Conservation (phyloP, 2,329 filamentous ascomycete species). For the Pseudopithomyces chartarum region DNA sequence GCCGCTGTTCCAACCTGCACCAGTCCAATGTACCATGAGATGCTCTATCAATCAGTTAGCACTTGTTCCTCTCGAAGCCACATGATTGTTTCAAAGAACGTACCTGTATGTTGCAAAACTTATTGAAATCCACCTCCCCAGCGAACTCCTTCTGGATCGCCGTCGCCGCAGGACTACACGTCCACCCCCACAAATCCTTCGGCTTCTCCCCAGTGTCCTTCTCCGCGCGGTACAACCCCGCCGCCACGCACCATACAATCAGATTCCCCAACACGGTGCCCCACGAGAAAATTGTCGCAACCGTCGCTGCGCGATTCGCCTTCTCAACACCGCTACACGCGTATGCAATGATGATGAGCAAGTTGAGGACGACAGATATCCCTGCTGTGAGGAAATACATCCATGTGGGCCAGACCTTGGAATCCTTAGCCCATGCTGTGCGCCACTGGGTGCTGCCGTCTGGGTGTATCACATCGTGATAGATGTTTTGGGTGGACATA, state of each 20-base stretch:
- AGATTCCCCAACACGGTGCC: slow-evolving; percentile 39
- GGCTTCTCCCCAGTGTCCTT: slow-evolving; percentile 42
- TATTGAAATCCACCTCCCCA: slow-evolving; percentile 41
- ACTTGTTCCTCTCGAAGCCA: neutral
- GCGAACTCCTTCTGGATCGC: slow-evolving; percentile 45
- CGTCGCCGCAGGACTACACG: slow-evolving; percentile 39
- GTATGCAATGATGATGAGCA: slow-evolving; percentile 43
- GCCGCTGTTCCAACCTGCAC: slow-evolving; percentile 38
- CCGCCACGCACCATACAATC: slow-evolving; percentile 42
- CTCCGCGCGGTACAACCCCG: slow-evolving; percentile 41
- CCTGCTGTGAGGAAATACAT: slow-evolving; percentile 45
- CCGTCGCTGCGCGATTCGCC: slow-evolving; percentile 39
- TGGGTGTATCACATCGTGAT: slow-evolving; percentile 20
- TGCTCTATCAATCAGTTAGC: slow-evolving; percentile 28
- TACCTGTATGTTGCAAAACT: slow-evolving; percentile 46
- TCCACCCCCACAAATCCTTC: slow-evolving; percentile 51
- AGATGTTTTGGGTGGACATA: slow-evolving; percentile 38
- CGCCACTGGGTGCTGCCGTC: slow-evolving; percentile 31
- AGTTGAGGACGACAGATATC: slow-evolving; percentile 40
- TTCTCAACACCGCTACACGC: slow-evolving; percentile 31
- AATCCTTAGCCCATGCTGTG: slow-evolving; percentile 46
- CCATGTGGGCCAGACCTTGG: slow-evolving; percentile 48
- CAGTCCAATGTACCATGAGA: slow-evolving; percentile 43
- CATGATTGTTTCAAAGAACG: neutral
- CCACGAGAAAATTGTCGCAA: slow-evolving; percentile 37